Conservation (phyloP, 2,329 filamentous ascomycete species). For the Xylaria sp. region DNA sequence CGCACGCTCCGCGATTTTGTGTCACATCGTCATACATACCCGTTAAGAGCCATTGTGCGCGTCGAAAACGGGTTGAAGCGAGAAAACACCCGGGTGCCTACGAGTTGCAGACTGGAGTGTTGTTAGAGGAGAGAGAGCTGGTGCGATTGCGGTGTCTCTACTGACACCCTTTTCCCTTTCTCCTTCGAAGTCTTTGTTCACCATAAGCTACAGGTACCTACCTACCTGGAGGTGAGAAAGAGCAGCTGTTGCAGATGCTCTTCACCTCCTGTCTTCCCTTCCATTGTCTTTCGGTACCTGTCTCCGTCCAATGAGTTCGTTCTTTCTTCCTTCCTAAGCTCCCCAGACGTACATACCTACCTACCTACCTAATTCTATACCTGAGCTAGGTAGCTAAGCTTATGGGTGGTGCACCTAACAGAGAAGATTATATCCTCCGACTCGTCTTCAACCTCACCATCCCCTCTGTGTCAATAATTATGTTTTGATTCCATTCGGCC, state of each 20-base stretch:
- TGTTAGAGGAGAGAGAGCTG: not conserved
- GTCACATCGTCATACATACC: slow-evolving; percentile 37
- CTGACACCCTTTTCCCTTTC: slow-evolving; percentile 14
- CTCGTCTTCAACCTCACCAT: slow-evolving; percentile 34
- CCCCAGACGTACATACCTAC: slow-evolving; percentile 24
- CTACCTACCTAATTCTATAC: not conserved
- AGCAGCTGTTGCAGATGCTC: slow-evolving; percentile 6
- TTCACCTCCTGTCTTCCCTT: slow-evolving; percentile 15
- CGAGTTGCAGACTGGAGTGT: slow-evolving; percentile 19
- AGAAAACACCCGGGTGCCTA: slow-evolving; percentile 23
- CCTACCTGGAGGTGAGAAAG: not conserved
- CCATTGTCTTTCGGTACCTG: slow-evolving; percentile 13
- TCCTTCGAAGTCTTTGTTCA: slow-evolving; percentile 23
- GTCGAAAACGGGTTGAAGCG: slow-evolving; percentile 26
- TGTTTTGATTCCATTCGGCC: slow-evolving; percentile 53
- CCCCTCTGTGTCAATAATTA: slow-evolving; percentile 52
- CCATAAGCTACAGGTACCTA: slow-evolving; percentile 1
- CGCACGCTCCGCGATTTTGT: slow-evolving; percentile 42
- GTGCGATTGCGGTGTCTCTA: slow-evolving; percentile 26
- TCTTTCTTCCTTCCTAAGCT: slow-evolving; percentile 32
- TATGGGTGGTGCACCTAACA: slow-evolving; percentile 28
- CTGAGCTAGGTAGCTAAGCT: slow-evolving; percentile 18
- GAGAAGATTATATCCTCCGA: slow-evolving; percentile 20
- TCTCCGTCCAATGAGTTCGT: slow-evolving; percentile 23
- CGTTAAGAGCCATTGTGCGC: slow-evolving; percentile 32